Evolutionary conservation across 2,329 filamentous ascomycete species (phyloP), one percentile per base, ranked within the genome.

Genomic region (Sphaerulina vaccinii): DNA sequence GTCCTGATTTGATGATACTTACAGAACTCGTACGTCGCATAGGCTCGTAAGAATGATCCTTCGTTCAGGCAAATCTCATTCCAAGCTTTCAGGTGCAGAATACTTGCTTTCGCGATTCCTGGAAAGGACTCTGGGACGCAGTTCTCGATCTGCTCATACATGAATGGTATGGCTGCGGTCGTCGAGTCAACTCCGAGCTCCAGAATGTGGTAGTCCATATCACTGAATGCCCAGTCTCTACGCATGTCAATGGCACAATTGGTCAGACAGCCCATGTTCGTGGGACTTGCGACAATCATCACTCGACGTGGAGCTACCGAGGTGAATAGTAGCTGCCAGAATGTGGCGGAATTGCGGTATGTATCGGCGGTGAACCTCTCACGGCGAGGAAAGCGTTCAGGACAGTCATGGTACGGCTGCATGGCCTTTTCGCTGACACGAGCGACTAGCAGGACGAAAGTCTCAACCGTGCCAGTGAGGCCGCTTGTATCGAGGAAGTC

Each of bases 31-130:
- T 88, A 86, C 3, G 81, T 83, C 40, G 79, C 79, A 70, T 88
- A 91, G 5, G 82, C 85, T 51, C 78, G 78, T n/a, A 86, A 78
- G 3, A 83, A 88, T 0, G 86, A 88, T 7, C 86, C 86, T 70
- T 92, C 87, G 65, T 91, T 91, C 57, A 90, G 79, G 1, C 80
- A 72, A 0, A 90, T 62, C 15, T 79, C 77, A 0, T 75, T 77
- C 87, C 88, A 91, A 1, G 79, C 79, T 1, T 80, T 77, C n/a
- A 79, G 71, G 21, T 76, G 75, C 38, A 88, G 77, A 0, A 89
- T 69, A 19, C 63, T 69, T 1, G 62, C 57, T 2, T 46, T 22
- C 3, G 65, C 62, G 23, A 64, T 54, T 15, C 58, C 55, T 5
- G 55, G 56, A 15, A 54, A 58, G 19, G 45, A 38, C 13, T 41